A percentile compares a stretch with the other conserved stretches of the same genome.
Evolutionary conservation across 345 rosid species (phyloP).

Genomic region (Boechera divaricarpa): DNA sequence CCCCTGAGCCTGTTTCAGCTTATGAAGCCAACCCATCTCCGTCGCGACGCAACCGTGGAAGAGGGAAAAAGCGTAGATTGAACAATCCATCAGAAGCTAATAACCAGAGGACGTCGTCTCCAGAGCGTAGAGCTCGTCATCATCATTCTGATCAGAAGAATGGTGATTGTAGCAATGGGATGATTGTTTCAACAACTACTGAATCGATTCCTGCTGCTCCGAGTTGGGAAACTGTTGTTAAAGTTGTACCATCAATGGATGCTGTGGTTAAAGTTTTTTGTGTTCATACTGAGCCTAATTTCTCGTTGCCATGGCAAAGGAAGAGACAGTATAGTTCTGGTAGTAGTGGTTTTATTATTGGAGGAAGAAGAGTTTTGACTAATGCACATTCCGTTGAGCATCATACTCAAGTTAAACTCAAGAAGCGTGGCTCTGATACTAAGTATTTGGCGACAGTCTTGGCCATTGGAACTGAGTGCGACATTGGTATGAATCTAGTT

Average conservation of each 20-base stretch:
- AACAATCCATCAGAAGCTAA: slow-evolving; percentile 44
- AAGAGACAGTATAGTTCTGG: slow-evolving; percentile 88
- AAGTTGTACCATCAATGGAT: slow-evolving; percentile 83
- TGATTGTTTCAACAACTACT: slow-evolving; percentile 31
- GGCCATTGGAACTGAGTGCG: slow-evolving; percentile 92
- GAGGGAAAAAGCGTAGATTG: slow-evolving; percentile 51
- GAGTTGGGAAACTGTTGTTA: slow-evolving; percentile 72
- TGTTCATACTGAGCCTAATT: slow-evolving; percentile 92
- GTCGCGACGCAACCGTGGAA: slow-evolving; percentile 55
- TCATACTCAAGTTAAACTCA: slow-evolving; percentile 88
- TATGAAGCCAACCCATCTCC: slow-evolving; percentile 46
- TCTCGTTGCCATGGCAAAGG: slow-evolving; percentile 91
- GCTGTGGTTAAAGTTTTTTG: slow-evolving; percentile 95
- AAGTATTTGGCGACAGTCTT: slow-evolving; percentile 89
- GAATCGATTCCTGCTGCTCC: slow-evolving; percentile 51
- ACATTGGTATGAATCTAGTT: slow-evolving; percentile 61
- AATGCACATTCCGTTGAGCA: slow-evolving; percentile 97
- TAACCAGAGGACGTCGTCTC: slow-evolving; percentile 34
- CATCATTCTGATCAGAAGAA: slow-evolving; percentile 44
- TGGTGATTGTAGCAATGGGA: slow-evolving; percentile 45
- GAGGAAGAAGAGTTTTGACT: slow-evolving; percentile 78
- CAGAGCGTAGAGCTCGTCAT: slow-evolving; percentile 44
- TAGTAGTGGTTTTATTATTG: slow-evolving; percentile 81
- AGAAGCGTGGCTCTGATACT: slow-evolving; percentile 89
- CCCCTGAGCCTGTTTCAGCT: slow-evolving; percentile 44